Evolutionary conservation across 805 yeast genomes (phyloP).

Genomic region (Candida rishiriensis): DNA sequence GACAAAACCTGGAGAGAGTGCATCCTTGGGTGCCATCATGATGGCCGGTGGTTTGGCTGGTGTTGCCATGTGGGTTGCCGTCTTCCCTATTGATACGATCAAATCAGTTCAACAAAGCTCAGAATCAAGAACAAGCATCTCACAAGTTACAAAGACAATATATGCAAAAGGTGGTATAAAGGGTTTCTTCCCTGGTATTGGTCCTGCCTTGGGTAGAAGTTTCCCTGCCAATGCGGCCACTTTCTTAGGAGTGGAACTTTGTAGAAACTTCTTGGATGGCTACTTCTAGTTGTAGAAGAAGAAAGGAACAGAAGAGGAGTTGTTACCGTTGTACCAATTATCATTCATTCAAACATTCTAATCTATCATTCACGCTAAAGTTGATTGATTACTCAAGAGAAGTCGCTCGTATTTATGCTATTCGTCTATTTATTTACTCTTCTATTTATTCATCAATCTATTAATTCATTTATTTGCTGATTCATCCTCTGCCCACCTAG

Average conservation of each 20-base stretch:
- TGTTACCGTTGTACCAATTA: no score
- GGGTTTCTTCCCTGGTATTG: constrained; percentile 96
- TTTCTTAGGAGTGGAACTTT: constrained; percentile 89
- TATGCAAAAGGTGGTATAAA: constrained; percentile 75
- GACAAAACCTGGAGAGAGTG: constrained; percentile 45
- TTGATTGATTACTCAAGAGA: no score
- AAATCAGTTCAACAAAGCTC: constrained; percentile 78
- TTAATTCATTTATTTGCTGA: no score
- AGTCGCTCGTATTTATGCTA: no score
- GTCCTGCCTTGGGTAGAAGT: constrained; percentile 89
- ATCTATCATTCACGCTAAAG: no score
- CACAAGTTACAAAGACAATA: constrained; percentile 61
- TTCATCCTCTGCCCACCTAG: no score
- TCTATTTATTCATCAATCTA: no score
- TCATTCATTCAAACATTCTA: no score
- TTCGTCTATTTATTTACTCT: no score
- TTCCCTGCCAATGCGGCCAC: constrained; percentile 99
- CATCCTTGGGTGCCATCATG: constrained; percentile 71
- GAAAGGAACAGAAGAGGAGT: no score
- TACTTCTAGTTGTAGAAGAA: no score
- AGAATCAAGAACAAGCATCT: constrained; percentile 47
- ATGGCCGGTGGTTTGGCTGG: constrained; percentile 96
- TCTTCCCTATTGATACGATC: constrained; percentile 94
- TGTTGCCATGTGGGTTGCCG: constrained; percentile 93
- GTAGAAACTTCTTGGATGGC: constrained; percentile 31